phyloP scores from a whole-genome alignment of 805 yeast species.

The Yamadazyma endophytica region DNA sequence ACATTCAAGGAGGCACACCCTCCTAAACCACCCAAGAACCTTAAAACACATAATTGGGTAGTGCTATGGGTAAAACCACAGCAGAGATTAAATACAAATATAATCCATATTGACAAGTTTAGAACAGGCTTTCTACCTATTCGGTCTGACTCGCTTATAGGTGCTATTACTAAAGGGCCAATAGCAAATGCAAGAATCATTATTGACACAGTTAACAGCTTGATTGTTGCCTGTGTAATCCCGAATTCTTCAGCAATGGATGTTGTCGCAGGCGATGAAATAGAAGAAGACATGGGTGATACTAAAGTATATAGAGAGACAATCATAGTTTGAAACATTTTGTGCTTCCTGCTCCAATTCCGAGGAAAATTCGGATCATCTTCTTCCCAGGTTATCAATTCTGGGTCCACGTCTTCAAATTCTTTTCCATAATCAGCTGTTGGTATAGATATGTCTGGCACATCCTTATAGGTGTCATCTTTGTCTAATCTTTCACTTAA shows the following conservation, averaged over 20 bases:
- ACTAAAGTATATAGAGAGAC: conserved; percentile 54
- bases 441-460: conserved; percentile 18
- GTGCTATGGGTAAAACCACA: conserved; percentile 58
- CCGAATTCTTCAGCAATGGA: conserved; percentile 43
- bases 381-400: conserved; percentile 62
- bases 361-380: conserved; percentile 62
- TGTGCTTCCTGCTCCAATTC: conserved; percentile 48
- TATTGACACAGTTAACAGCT: conserved; percentile 55
- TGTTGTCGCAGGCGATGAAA: conserved; percentile 57
- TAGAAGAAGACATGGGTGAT: conserved; percentile 60
- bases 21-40: conserved; percentile 63
- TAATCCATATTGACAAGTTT: conserved; percentile 45
- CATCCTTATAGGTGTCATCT: conserved; percentile 13
- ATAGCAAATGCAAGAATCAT: conserved; percentile 69
- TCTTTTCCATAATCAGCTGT: conserved; percentile 36
- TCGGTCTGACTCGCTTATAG: conserved; percentile 55
- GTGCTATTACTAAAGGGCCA: conserved; percentile 64
- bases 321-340: conserved; percentile 40
- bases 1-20: conserved; percentile 66
- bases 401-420: conserved; percentile 55
- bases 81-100: conserved; percentile 49
- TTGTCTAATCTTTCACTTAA: conserved; percentile 22
- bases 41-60: conserved; percentile 55
- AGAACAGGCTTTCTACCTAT: conserved; percentile 60
- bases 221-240: conserved; percentile 38